Evolutionary conservation across 2,329 filamentous ascomycete species (phyloP).

Genomic region (Colletotrichum limetticola): DNA sequence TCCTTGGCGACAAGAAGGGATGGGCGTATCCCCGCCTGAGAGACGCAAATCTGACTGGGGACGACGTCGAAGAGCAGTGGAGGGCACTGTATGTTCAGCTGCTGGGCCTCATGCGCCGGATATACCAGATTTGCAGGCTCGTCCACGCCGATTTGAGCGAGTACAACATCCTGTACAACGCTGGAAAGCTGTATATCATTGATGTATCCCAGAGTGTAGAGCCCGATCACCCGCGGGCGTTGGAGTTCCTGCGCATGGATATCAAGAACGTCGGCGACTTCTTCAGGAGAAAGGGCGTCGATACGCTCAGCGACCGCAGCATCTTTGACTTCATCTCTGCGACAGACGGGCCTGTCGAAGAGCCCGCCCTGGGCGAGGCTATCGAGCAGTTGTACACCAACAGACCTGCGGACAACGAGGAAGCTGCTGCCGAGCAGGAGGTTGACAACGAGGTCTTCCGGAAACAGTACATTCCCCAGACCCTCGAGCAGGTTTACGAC

Average conservation of each 20-base stretch:
- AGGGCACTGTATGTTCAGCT: constrained; percentile 83
- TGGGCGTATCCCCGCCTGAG: constrained; percentile 89
- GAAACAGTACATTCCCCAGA: constrained; percentile 96
- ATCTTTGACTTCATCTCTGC: constrained; percentile 86
- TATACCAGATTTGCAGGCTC: constrained; percentile 92
- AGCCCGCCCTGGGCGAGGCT: constrained; percentile 67
- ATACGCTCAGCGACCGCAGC: constrained; percentile 81
- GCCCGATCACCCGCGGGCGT: constrained; percentile 90
- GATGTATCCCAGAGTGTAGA: constrained; percentile 98
- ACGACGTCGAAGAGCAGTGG: constrained; percentile 80
- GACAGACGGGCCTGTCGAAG: constrained; percentile 67
- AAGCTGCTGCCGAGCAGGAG: constrained; percentile 68
- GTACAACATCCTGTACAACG: constrained; percentile 95
- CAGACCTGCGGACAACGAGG: constrained; percentile 61
- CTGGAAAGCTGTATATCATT: constrained; percentile 87
- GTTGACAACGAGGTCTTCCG: constrained; percentile 93
- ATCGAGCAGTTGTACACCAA: constrained; percentile 76
- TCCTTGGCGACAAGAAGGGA: constrained; percentile 88
- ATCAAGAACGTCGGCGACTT: constrained; percentile 97
- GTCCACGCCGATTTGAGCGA: constrained; percentile 98
- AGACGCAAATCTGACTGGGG: constrained; percentile 79
- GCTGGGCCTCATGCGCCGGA: constrained; percentile 86
- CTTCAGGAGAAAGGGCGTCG: constrained; percentile 86
- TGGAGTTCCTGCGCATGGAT: constrained; percentile 97
- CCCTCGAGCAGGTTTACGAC: constrained; percentile 94